Conservation (phyloP, 106 monocot species). For the Platanthera zijinensis region DNA sequence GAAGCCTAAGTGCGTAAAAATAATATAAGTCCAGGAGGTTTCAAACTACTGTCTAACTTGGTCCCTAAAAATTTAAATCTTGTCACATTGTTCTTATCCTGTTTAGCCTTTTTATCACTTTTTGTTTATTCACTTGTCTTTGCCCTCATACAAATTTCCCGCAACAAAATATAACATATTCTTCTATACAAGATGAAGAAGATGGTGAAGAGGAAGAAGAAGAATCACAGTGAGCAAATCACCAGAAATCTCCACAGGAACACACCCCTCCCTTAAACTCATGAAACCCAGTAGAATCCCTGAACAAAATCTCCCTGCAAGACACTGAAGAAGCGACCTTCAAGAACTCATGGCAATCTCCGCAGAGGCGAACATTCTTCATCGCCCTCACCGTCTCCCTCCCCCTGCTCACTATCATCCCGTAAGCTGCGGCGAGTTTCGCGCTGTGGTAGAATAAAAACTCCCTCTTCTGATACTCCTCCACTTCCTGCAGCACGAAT, state of each 20-base stretch:
- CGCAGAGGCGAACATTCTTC: constrained; percentile 81
- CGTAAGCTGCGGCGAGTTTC: constrained; percentile 62
- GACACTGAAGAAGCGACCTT: constrained; percentile 57
- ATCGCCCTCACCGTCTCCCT: constrained; percentile 28
- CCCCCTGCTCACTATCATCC: constrained; percentile 25
- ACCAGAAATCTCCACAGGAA: constrained; percentile 69
- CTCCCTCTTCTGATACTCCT: constrained; percentile 86
- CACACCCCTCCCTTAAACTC: constrained; percentile 53
- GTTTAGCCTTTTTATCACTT: no score
- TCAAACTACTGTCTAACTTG: no score
- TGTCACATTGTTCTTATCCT: no score
- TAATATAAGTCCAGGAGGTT: no score
- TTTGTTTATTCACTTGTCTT: no score
- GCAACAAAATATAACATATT: neutral
- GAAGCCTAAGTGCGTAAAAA: no score
- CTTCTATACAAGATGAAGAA: neutral
- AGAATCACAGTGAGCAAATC: constrained; percentile 4
- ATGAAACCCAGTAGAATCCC: constrained; percentile 82
- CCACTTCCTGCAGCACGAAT: constrained; percentile 89
- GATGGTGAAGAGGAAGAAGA: neutral
- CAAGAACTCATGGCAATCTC: constrained; percentile 82
- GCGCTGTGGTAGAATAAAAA: constrained; percentile 89
- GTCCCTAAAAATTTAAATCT: no score
- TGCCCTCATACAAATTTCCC: no score
- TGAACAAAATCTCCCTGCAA: constrained; percentile 50